A percentile compares a stretch with the other conserved stretches of the same genome.
These are phyloP conservation scores for Globisporangium cederbergense DNA, from an alignment of 352 stramenopile species.

Conservation along the genomic window DNA sequence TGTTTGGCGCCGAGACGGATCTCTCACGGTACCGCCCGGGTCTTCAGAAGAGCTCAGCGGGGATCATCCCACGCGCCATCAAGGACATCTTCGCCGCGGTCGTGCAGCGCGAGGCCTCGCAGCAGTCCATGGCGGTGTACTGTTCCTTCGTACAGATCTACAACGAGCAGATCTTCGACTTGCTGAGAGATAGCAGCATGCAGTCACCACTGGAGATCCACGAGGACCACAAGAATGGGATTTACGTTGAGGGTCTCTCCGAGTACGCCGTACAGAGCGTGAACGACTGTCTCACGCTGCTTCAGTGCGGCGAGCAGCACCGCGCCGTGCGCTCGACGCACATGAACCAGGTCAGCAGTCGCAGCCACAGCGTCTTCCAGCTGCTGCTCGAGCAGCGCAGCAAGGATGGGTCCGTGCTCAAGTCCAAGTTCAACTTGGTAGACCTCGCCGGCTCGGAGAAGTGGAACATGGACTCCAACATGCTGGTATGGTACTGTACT, in stretches of 20 bases:
- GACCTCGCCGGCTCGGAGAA: slow-evolving; percentile 93
- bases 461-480: slow-evolving; percentile 84
- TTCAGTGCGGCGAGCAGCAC: slow-evolving; percentile 83
- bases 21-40: slow-evolving; percentile 64
- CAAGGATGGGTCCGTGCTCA: slow-evolving; percentile 67
- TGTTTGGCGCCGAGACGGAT: slow-evolving; percentile 80
- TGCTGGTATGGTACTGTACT: slow-evolving; percentile 40
- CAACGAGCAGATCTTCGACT: slow-evolving; percentile 91
- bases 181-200: slow-evolving; percentile 83
- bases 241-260: slow-evolving; percentile 90
- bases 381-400: slow-evolving; percentile 76
- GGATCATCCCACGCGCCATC: slow-evolving; percentile 88
- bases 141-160: slow-evolving; percentile 91
- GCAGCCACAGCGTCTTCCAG: slow-evolving; percentile 90
- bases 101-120: slow-evolving; percentile 45
- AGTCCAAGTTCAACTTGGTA: slow-evolving; percentile 94
- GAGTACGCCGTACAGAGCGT: slow-evolving; percentile 88
- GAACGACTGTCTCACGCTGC: slow-evolving; percentile 80
- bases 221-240: slow-evolving; percentile 80
- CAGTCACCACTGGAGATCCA: slow-evolving; percentile 75
- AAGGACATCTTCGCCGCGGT: slow-evolving; percentile 81
- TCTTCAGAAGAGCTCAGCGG: slow-evolving; percentile 77
- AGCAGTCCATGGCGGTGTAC: slow-evolving; percentile 48
- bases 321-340: slow-evolving; percentile 88
- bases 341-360: slow-evolving; percentile 90